These are phyloP conservation scores for Russula lepida DNA, from an alignment of 768 basidiomycete species.

Conservation along the genomic window DNA sequence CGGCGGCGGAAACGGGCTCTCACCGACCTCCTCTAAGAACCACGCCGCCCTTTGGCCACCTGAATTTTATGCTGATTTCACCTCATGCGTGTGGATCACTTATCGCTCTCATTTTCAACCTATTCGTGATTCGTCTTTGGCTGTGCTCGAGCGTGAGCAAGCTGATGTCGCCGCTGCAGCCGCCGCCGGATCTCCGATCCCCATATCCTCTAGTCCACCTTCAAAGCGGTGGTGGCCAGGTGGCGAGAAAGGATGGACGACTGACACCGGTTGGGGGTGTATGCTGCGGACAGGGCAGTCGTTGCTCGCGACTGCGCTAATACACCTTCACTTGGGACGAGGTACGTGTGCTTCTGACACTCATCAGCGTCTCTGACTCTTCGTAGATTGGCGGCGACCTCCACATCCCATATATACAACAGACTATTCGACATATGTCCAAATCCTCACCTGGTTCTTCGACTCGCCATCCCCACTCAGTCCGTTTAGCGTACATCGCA, in stretches of 20 bases:
- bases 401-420: conserved; percentile 48
- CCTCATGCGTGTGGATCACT: conserved; percentile 81
- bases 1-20: conserved; percentile 27
- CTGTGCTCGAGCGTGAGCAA: conserved; percentile 31
- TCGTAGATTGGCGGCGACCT: conserved; percentile 78
- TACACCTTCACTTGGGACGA: conserved; percentile 66
- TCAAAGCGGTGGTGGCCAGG: conserved; percentile 54
- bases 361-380: background rate
- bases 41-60: conserved; percentile 51
- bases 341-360: conserved; percentile 35
- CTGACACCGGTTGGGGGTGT: conserved; percentile 86
- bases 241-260: conserved; percentile 74
- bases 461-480: conserved; percentile 78
- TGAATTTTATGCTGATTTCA: conserved; percentile 83
- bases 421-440: conserved; percentile 80
- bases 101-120: conserved; percentile 84
- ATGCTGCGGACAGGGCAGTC: conserved; percentile 87
- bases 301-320: conserved; percentile 70
- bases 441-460: conserved; percentile 90
- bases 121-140: conserved; percentile 56
- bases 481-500: conserved; percentile 93
- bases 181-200: background rate
- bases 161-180: conserved; percentile 24
- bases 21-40: conserved; percentile 26
- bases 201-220: conserved; percentile 33